A percentile compares a stretch with the other conserved stretches of the same genome.
These are phyloP conservation scores for Mycena alexandri DNA, from an alignment of 768 basidiomycete species.

Conservation along the genomic window DNA sequence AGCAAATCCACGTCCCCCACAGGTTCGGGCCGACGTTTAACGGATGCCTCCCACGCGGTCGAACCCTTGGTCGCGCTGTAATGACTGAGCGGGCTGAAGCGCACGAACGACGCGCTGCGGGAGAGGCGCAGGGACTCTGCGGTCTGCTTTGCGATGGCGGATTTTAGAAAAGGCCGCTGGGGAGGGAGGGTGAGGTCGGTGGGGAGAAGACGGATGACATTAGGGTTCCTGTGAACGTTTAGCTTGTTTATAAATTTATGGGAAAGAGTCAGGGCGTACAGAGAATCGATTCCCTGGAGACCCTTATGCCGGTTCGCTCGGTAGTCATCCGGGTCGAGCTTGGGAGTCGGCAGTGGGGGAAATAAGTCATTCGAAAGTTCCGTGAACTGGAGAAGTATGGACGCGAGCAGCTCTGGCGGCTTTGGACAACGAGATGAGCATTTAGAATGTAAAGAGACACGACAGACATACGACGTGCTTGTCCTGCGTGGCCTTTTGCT, in stretches of 20 bases:
- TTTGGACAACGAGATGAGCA: conserved; percentile 44
- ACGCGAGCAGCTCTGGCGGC: conserved; percentile 77
- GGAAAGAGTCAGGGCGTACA: conserved; percentile 63
- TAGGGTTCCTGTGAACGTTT: conserved; percentile 50
- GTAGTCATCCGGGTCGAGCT: conserved; percentile 41
- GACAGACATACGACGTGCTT: conserved; percentile 70
- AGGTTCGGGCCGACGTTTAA: conserved; percentile 66
- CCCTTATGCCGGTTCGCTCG: conserved; percentile 55
- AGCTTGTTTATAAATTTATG: background rate
- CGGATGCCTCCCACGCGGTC: conserved; percentile 78
- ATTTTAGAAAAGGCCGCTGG: conserved; percentile 63
- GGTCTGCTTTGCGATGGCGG: conserved; percentile 69
- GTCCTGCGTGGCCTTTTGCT: conserved; percentile 70
- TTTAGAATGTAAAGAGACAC: conserved; percentile 37
- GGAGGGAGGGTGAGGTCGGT: conserved; percentile 64
- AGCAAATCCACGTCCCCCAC: conserved; percentile 64
- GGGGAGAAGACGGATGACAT: conserved; percentile 62
- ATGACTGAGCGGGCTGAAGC: conserved; percentile 75
- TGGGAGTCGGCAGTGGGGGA: conserved; percentile 48
- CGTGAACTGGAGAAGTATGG: conserved; percentile 67
- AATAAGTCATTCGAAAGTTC: conserved; percentile 66
- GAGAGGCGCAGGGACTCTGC: conserved; percentile 74
- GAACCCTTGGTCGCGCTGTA: conserved; percentile 80
- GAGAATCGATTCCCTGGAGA: conserved; percentile 63
- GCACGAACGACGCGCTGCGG: conserved; percentile 65